Evolutionary conservation across 73 alveolate genomes (phyloP), one percentile per base, ranked within the genome.

Genomic region (Loxodes magnus): DNA sequence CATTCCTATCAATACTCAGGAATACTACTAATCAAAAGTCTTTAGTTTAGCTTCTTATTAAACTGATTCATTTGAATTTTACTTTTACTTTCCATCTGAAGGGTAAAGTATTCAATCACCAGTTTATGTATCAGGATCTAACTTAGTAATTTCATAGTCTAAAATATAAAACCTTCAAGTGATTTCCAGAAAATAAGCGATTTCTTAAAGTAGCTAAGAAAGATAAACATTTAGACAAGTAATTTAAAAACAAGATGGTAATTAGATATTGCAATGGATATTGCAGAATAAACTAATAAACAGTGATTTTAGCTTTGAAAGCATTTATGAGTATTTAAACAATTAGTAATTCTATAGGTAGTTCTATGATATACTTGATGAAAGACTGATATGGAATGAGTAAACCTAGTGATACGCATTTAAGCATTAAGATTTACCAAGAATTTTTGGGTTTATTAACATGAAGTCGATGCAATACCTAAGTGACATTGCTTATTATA

Each of bases 41-140:
- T 17, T 15, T n/a, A 26, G 14, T 35, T 31, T 65, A 23, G 30
- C 25, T n/a, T 3, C 29, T 12, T 67, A 26, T 51, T 22, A 56
- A 50, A 67, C 74, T 41, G 29, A n/a, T 22, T 10, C 51, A n/a
- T 42, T 57, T 67, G 58, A 57, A 42, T 56, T 44, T 26, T 31
- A 56, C 16, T 68, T 68, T 68, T 68, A 68, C 50, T 68, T 68
- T 27, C 82, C 82, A 5, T 24, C 43, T 23, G 64, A 36, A 39
- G 82, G 82, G 3, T 14, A n/a, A 29, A 58, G 34, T 59, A 43
- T 42, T 19, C 63, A 44, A 41, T 52, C 31, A 37, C 82, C 82
- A 12, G 61, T 61, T 23, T 58, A 67, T 61, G 71, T 63, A 22
- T 43, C 77, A 20, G 22, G 30, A 7, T 43, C 56, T 68, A 57